These are phyloP conservation scores for Incumbomyces delicatus DNA, from an alignment of 2,329 filamentous ascomycete species.

Conservation along the genomic window DNA sequence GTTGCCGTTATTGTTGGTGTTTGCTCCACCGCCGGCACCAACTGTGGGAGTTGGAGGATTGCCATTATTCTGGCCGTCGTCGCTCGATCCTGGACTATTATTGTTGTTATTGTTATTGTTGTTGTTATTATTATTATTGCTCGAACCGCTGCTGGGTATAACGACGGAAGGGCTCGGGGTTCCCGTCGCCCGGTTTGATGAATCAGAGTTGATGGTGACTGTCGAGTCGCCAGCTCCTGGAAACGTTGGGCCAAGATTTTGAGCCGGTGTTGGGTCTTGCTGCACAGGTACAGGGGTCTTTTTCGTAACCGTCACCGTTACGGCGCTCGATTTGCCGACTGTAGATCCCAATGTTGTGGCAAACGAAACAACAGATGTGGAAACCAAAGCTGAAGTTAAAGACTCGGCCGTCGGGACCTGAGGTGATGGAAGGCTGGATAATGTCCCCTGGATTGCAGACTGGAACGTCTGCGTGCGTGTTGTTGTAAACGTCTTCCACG, in stretches of 20 bases:
- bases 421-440: no score
- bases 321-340: conserved; percentile 5
- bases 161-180: neutral
- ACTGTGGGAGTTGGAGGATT: neutral
- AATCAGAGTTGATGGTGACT: no score
- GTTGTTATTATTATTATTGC: conserved; percentile 3
- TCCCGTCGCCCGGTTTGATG: neutral
- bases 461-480: no score
- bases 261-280: neutral
- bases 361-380: no score
- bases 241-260: neutral
- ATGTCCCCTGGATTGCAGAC: no score
- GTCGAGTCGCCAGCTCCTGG: no score
- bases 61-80: neutral
- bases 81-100: neutral
- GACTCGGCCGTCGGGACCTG: no score
- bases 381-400: no score
- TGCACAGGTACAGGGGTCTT: conserved; percentile 19
- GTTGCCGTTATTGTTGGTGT: neutral
- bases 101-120: conserved; percentile 2
- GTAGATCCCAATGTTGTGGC: neutral
- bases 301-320: conserved; percentile 20
- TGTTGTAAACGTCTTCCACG: neutral
- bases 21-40: neutral
- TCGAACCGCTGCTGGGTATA: neutral